Percentiles rank a stretch among this genome's conserved stretches.
These are phyloP conservation scores for Conoideocrella luteorostrata DNA, from an alignment of 2,329 filamentous ascomycete species.

Conservation along the genomic window DNA sequence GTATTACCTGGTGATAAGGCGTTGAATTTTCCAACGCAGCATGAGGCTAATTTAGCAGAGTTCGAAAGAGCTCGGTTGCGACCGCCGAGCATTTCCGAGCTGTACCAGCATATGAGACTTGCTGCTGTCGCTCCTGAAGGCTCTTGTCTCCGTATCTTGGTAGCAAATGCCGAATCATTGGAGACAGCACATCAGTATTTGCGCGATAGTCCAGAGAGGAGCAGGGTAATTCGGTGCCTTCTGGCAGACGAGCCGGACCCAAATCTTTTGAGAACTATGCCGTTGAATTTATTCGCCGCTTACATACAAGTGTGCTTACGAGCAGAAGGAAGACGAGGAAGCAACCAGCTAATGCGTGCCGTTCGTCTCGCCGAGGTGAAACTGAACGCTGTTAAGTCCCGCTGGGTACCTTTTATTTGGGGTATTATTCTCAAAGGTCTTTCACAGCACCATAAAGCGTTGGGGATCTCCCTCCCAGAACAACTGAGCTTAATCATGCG, in stretches of 20 bases:
- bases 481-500: slow-evolving; percentile 24
- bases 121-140: slow-evolving; percentile 42
- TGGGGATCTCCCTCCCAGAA: slow-evolving; percentile 21
- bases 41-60: slow-evolving; percentile 49
- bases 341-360: slow-evolving; percentile 23
- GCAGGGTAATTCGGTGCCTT: slow-evolving; percentile 13
- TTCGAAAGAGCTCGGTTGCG: slow-evolving; percentile 57
- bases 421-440: slow-evolving; percentile 27
- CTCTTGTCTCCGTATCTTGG: slow-evolving; percentile 47
- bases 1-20: slow-evolving; percentile 55
- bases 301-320: slow-evolving; percentile 36
- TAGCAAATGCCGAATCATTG: slow-evolving; percentile 45
- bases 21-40: slow-evolving; percentile 34
- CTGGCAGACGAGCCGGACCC: slow-evolving; percentile 17
- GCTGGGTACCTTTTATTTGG: slow-evolving; percentile 26
- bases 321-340: slow-evolving; percentile 13
- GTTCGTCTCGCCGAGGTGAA: slow-evolving; percentile 23
- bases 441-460: slow-evolving; percentile 20
- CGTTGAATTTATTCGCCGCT: slow-evolving; percentile 36
- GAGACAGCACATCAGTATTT: slow-evolving; percentile 44
- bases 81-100: slow-evolving; percentile 50
- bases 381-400: slow-evolving; percentile 15
- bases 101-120: slow-evolving; percentile 54
- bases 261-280: slow-evolving; percentile 17
- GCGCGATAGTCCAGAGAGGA: slow-evolving; percentile 29